Base-by-base conservation (phyloP, 495 filamentous ascomycete species). In the Neurospora pannonica region DNA sequence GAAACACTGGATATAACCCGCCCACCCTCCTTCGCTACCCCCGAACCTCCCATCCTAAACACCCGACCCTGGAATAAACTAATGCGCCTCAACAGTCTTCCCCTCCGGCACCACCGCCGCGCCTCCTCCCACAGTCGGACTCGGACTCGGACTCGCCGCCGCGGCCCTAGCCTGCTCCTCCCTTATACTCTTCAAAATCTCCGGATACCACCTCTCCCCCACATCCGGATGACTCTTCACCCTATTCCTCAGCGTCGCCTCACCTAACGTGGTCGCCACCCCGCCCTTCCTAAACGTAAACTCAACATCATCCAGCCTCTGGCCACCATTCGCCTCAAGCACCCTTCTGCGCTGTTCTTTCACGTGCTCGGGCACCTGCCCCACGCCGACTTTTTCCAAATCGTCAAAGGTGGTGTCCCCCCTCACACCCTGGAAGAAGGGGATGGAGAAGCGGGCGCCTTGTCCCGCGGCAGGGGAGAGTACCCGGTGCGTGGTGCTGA, bases 371-470 rank as follows among this genome's bases (percentile, higher is more conserved):
- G 95, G 93, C 10, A 98, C 90, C 17, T 88, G 85, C 0, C 85
- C 85, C 75, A 97, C 84, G 19, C 86, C 85, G 6, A 87, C 79
- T 0, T 54, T 77, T 72, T 87, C 86, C 67, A 92, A 88, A 38
- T 89, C 87, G 74, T 96, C 93, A 77, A 95, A 95, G 31, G 87
- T 89, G 1, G 94, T 87, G 80, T 97, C 93, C 70, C 92, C 89
- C 74, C 91, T 89, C 74, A 99, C 93, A 4, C 92, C 95, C 80
- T 97, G 94, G 80, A 99, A 99, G 80, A 98, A 95, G 0, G 95
- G 95, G 72, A 97, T 92, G 17, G 89, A 92, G 79, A 90, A 97
- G 34, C 95, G 85, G 38, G 96, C 87, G 0, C 95, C 95, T 54
- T 79, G 73, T 19, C 92, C 93, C 5, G 87, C 84, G 1, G 79